Evolutionary conservation across 2,329 filamentous ascomycete species (phyloP).

Genomic region (Sclerotiophoma versabilis): DNA sequence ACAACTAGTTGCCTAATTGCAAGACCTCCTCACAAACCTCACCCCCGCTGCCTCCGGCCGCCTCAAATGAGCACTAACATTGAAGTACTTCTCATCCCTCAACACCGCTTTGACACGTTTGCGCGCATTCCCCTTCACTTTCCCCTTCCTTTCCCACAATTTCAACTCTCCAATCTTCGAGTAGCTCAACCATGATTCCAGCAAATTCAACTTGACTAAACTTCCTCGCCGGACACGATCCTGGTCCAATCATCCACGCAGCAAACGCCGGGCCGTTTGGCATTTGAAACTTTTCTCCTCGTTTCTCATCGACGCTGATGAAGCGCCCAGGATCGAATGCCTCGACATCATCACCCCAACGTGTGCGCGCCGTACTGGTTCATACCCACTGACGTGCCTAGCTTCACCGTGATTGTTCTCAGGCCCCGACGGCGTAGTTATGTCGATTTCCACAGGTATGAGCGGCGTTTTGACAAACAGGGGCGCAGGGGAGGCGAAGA

Average conservation of each 20-base stretch:
- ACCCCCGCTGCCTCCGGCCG: constrained; percentile 14
- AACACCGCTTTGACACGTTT: constrained; percentile 15
- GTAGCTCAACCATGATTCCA: constrained; percentile 21
- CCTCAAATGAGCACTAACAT: constrained; percentile 28
- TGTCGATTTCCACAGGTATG: not conserved
- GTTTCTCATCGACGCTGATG: constrained; percentile 18
- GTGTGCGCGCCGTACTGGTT: constrained; percentile 31
- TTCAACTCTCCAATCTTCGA: constrained; percentile 24
- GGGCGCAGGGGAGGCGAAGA: constrained; percentile 17
- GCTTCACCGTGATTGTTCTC: constrained; percentile 6
- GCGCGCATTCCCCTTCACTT: constrained; percentile 13
- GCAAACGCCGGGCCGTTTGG: constrained; percentile 22
- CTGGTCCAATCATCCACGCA: constrained; percentile 36
- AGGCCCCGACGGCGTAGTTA: constrained; percentile 13
- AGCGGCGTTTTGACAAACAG: constrained; percentile 22
- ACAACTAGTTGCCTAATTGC: not conserved
- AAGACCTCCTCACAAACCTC: constrained; percentile 3
- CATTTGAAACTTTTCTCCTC: constrained; percentile 14
- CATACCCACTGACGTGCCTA: constrained; percentile 20
- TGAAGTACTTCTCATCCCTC: constrained; percentile 22
- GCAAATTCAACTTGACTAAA: constrained; percentile 35
- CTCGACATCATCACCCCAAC: constrained; percentile 28
- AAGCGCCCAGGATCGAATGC: constrained; percentile 45
- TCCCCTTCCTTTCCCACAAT: constrained; percentile 12
- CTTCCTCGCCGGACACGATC: constrained; percentile 33